Evolutionary conservation across 208 protist species (phyloP).

Genomic region (Herpetomonas tarakana): DNA sequence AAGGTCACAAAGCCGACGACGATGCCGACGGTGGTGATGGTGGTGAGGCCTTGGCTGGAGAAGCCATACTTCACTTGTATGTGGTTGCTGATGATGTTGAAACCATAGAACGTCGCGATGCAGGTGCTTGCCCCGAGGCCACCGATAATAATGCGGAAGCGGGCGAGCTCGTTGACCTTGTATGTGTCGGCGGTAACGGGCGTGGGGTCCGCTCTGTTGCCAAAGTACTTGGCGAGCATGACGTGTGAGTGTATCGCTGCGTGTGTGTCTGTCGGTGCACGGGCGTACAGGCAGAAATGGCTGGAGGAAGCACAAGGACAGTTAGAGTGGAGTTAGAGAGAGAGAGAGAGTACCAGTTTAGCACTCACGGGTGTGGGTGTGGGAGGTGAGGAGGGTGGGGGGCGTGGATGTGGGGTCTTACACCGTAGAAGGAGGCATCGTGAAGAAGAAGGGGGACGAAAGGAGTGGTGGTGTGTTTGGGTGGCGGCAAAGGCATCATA

Average conservation of each 20-base stretch:
- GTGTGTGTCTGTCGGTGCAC: neutral
- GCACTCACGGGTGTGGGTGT: too few relatives aligned
- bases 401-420: too few relatives aligned
- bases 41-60: conserved; percentile 32
- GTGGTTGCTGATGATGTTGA: conserved; percentile 53
- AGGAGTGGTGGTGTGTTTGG: too few relatives aligned
- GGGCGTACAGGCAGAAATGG: neutral
- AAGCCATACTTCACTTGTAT: conserved; percentile 35
- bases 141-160: conserved; percentile 43
- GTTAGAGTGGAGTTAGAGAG: neutral
- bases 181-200: conserved; percentile 18
- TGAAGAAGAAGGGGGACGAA: too few relatives aligned
- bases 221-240: neutral
- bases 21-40: conserved; percentile 51
- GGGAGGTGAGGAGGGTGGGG: too few relatives aligned
- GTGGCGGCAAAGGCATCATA: too few relatives aligned
- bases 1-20: conserved; percentile 43
- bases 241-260: neutral
- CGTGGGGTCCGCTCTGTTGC: neutral
- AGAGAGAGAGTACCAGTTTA: neutral
- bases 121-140: conserved; percentile 28
- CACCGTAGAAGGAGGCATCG: too few relatives aligned
- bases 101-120: conserved; percentile 49
- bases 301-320: neutral
- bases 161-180: conserved; percentile 36